phyloP scores from a whole-genome alignment of 2,329 filamentous ascomycete species.

The Endoconidiophora laricicola region DNA sequence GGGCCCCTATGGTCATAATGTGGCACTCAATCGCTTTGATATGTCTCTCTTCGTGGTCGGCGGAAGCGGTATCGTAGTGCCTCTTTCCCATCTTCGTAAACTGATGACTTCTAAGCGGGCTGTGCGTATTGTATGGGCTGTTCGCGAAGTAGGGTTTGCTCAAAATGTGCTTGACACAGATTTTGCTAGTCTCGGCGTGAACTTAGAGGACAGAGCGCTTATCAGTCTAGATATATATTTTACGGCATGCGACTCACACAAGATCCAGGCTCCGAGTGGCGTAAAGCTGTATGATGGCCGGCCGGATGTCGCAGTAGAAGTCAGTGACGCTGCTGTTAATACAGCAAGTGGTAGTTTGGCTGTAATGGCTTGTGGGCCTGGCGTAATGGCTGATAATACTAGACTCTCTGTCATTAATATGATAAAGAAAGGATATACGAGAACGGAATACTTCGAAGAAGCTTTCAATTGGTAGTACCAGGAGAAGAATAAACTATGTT shows the following conservation, averaged over 20 bases:
- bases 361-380: conserved; percentile 29
- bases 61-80: conserved; percentile 28
- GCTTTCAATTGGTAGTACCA: conserved; percentile 25
- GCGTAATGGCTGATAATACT: conserved; percentile 28
- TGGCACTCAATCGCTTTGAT: conserved; percentile 23
- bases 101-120: conserved; percentile 17
- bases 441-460: conserved; percentile 28
- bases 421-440: conserved; percentile 16
- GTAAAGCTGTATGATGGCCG: conserved; percentile 18
- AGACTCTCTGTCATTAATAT: conserved; percentile 21
- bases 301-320: conserved; percentile 20
- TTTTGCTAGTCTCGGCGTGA: not conserved
- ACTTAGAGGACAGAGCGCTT: not conserved
- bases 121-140: conserved; percentile 27
- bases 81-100: conserved; percentile 23
- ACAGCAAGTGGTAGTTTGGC: conserved; percentile 20
- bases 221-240: conserved; percentile 22
- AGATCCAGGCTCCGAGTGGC: conserved; percentile 8
- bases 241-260: conserved; percentile 15
- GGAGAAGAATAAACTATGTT: not conserved
- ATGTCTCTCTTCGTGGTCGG: conserved; percentile 28
- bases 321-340: conserved; percentile 17
- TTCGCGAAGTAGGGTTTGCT: conserved; percentile 24
- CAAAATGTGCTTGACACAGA: conserved; percentile 20
- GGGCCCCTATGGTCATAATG: conserved; percentile 28